Evolutionary conservation across 2,329 filamentous ascomycete species (phyloP), one percentile per base, ranked within the genome.

Genomic region (Trichophyton simii): DNA sequence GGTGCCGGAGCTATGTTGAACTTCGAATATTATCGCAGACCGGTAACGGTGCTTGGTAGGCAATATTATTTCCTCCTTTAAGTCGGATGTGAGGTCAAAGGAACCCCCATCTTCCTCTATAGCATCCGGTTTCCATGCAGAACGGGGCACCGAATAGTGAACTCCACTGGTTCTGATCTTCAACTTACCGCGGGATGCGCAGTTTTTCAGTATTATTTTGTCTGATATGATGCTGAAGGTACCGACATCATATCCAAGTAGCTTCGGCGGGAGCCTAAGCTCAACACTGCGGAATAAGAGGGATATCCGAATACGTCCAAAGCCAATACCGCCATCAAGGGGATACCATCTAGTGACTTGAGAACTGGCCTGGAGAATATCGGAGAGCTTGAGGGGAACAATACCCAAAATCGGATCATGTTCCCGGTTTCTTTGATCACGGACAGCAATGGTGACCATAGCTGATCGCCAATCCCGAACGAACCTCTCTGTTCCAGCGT

Each of bases 371-470:
- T 92, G 85, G 22, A 99, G 79, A n/a, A 96, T 82, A 58, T 96
- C 90, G 0, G 89, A 88, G 0, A 97, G 74, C 72, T 91, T 94
- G 63, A 99, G 77, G 0, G 91, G 90, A 1, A 97, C 88, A 3
- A 97, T 88, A 46, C 94, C 94, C 36, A 97, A 83, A 63, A 99
- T 90, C 0, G 94, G 92, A 66, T 97, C 94, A 68, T 97, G 92
- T 74, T 99, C 87, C 60, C 92, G 83, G 73, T 96, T 89, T 38
- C 92, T 85, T 9, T 88, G 85, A 71, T 97, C 92, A 28, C 94
- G 87, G 15, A 96, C 91, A 0, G 89, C 88, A 58, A 97, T 81
- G 0, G 91, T 96, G 60, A 95, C 82, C 62, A 96, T 88, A 54
- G 83, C 82, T 18, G 89, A 94, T 65, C 90, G 83, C 94, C 94